phyloP scores from a whole-genome alignment of 805 yeast species.

The Brettanomyces naardenensis region DNA sequence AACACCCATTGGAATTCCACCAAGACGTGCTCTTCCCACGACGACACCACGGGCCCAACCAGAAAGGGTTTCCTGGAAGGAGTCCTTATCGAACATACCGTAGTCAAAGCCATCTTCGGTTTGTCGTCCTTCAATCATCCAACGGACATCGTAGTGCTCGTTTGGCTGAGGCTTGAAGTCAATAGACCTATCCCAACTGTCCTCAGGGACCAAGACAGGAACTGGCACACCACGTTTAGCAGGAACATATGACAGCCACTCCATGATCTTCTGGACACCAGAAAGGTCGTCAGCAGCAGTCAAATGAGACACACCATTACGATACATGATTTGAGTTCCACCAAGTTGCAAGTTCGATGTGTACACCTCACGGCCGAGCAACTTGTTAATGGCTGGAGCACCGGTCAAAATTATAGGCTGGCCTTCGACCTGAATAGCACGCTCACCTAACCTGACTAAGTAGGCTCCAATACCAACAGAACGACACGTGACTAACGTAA shows the following conservation, averaged over 20 bases:
- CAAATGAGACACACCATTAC: constrained; percentile 95
- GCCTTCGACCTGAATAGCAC: constrained; percentile 98
- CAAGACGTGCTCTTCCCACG: constrained; percentile 96
- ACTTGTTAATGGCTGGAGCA: constrained; percentile 97
- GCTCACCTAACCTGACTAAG: constrained; percentile 94
- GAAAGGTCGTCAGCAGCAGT: constrained; percentile 96
- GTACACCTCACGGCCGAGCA: constrained; percentile 95
- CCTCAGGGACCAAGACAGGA: constrained; percentile 72
- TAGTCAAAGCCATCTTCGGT: constrained; percentile 65
- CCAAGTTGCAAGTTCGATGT: constrained; percentile 96
- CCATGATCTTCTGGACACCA: constrained; percentile 89
- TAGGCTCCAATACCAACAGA: constrained; percentile 99
- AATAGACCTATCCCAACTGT: constrained; percentile 90
- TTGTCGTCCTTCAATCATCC: constrained; percentile 84
- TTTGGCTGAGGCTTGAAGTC: constrained; percentile 67
- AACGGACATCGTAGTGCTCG: constrained; percentile 83
- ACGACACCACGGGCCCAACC: constrained; percentile 99
- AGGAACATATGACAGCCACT: constrained; percentile 94
- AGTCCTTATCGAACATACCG: constrained; percentile 87
- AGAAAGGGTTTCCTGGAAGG: constrained; percentile 91
- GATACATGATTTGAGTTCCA: constrained; percentile 98
- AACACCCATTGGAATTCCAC: constrained; percentile 98
- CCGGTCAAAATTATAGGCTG: constrained; percentile 98
- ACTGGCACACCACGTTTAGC: constrained; percentile 84
- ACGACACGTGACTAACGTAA: constrained; percentile 98